Evolutionary conservation across 345 rosid genomes (phyloP).

Genomic region (Sonneratia alba): DNA sequence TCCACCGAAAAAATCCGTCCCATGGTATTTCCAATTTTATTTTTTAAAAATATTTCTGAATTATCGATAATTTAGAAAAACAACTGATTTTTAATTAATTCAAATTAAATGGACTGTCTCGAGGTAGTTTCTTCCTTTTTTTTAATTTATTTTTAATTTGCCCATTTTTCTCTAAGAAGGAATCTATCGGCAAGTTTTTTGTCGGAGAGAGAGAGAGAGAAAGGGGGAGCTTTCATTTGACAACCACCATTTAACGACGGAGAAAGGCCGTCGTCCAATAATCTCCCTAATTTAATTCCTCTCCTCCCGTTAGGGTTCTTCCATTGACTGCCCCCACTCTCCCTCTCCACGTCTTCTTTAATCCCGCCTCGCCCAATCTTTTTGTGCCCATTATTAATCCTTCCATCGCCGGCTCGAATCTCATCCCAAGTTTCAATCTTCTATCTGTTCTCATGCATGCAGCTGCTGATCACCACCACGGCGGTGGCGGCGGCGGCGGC

Average conservation of each 20-base stretch:
- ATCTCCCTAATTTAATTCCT: conserved; percentile 4
- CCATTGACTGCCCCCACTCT: neutral
- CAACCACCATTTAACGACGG: neutral
- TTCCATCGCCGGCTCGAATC: neutral
- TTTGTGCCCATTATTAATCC: neutral
- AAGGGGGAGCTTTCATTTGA: neutral
- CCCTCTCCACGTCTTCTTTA: neutral
- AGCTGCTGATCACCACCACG: conserved; percentile 31
- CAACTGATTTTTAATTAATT: too few relatives aligned
- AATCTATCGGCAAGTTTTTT: neutral
- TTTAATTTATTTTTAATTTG: too few relatives aligned
- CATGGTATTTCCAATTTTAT: too few relatives aligned
- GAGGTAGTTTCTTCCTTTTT: too few relatives aligned
- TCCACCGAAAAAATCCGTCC: too few relatives aligned
- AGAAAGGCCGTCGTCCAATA: neutral
- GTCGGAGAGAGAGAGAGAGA: neutral
- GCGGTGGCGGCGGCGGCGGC: conserved; percentile 16
- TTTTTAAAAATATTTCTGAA: too few relatives aligned
- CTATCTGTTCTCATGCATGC: conserved; percentile 33
- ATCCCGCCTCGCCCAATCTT: neutral
- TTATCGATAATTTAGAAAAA: too few relatives aligned
- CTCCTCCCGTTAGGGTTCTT: conserved; percentile 1
- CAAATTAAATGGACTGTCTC: too few relatives aligned
- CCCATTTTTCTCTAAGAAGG: neutral
- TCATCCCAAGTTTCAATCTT: neutral